phyloP scores from a whole-genome alignment of 768 basidiomycete genomes.

The Solioccasus polychromus region DNA sequence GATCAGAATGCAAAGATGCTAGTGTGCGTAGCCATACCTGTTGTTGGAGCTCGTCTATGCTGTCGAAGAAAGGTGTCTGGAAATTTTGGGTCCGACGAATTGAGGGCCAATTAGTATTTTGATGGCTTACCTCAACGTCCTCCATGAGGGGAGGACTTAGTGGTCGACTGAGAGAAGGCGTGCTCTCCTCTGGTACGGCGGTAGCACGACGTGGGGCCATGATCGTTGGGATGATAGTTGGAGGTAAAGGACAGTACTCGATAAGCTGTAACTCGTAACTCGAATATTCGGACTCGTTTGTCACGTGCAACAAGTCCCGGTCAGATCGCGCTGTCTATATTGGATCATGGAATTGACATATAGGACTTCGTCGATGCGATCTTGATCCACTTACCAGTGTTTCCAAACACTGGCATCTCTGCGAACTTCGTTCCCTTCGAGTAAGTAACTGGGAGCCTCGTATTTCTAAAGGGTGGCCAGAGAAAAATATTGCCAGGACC shows the following conservation, averaged over 20 bases:
- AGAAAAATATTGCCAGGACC: conserved; percentile 42
- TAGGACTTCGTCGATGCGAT: neutral
- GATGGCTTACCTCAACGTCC: conserved; percentile 38
- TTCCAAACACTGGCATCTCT: too few relatives aligned
- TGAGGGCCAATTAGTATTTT: neutral
- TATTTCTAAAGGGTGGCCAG: too few relatives aligned
- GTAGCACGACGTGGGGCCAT: conserved; percentile 32
- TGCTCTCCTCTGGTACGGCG: conserved; percentile 23
- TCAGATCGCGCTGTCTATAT: too few relatives aligned
- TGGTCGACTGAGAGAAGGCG: conserved; percentile 27
- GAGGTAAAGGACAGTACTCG: neutral
- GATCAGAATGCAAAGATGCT: conserved; percentile 6
- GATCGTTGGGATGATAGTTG: neutral
- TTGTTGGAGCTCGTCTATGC: conserved; percentile 81
- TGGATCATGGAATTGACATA: neutral
- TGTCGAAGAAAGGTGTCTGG: conserved; percentile 67
- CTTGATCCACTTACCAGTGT: neutral
- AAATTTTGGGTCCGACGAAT: neutral
- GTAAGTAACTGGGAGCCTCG: too few relatives aligned
- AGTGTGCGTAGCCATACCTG: conserved; percentile 46
- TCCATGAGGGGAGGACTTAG: conserved; percentile 27
- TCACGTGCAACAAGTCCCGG: too few relatives aligned
- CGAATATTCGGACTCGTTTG: conserved; percentile 8
- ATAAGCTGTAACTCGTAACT: conserved; percentile 10
- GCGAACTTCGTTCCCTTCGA: too few relatives aligned